A percentile compares a stretch with the other conserved stretches of the same genome.
Evolutionary conservation across 2,329 filamentous ascomycete species (phyloP).

Genomic region (Alternaria arbusti): DNA sequence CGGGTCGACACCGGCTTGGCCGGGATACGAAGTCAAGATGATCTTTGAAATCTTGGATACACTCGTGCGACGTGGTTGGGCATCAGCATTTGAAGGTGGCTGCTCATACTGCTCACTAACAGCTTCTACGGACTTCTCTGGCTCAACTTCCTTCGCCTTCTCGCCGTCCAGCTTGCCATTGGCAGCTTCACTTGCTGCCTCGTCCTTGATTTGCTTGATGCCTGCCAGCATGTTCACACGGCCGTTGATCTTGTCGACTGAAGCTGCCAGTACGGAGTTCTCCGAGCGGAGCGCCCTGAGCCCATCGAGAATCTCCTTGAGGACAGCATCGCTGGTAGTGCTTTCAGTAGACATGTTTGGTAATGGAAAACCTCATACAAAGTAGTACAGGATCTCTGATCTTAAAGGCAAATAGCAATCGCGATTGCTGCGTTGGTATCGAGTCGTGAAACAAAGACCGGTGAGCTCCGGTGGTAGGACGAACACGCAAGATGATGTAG

Average conservation of each 20-base stretch:
- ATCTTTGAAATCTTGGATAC: conserved; percentile 64
- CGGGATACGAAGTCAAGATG: conserved; percentile 84
- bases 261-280: conserved; percentile 61
- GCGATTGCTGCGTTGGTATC: conserved; percentile 7
- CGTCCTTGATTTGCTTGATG: conserved; percentile 63
- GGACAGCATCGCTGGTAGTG: conserved; percentile 46
- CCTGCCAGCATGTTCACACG: conserved; percentile 66
- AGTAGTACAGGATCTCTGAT: neutral
- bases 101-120: conserved; percentile 51
- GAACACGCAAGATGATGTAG: conserved; percentile 1
- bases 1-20: conserved; percentile 93
- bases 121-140: conserved; percentile 45
- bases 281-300: conserved; percentile 64
- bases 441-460: conserved; percentile 18
- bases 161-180: conserved; percentile 26
- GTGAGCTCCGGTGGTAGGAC: conserved; percentile 12
- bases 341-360: conserved; percentile 40
- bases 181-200: conserved; percentile 45
- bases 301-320: conserved; percentile 63
- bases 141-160: conserved; percentile 43
- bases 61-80: conserved; percentile 49
- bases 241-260: conserved; percentile 66
- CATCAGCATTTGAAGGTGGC: conserved; percentile 39
- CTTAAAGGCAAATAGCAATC: neutral
- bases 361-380: neutral